Base-by-base conservation (phyloP, 2,329 filamentous ascomycete genomes). In the Xylaria sp. region DNA sequence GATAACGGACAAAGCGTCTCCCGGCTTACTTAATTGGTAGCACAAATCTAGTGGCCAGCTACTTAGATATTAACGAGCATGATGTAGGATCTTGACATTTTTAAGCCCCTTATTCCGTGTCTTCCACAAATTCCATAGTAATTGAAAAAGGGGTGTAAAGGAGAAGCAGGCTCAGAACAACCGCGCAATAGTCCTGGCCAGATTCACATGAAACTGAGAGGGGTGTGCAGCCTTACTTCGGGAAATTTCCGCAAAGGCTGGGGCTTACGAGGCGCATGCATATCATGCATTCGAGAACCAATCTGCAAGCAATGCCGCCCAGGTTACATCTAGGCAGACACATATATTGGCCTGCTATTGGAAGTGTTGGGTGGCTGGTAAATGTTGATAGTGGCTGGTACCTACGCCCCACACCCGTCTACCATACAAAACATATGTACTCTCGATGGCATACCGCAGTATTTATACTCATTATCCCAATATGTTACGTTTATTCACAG, bases 221-320 rank as follows among this genome's bases (percentile, higher is more conserved):
- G 27, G 36, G n/a, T 31, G 33, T 11, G 33, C 57, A 44, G 47
- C 36, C 54, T 57, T 45, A 33, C 54, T 15, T 45, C 17, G 5
- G 25, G 36, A 17, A 29, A 31, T 25, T 45, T 57, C 10, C 11
- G 31, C 10, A 36, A 53, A 53, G n/a, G 31, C 42, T 58, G 56
- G 27, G 36, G 58, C 58, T 61, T 61, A 61, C 38, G 25, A n/a
- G 38, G 27, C 22, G 49, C 38, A 54, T 61, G 42, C 38, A 47
- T 54, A 39, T 22, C 13, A 61, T 53, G 58, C 47, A 42, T 25
- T 53, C 36, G 33, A 25, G 47, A 25, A 33, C 58, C 25, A 53
- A 39, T 44, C 25, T 39, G 5, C 17, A 33, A 33, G 15, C 36
- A 38, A 7, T 31, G 31, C n/a, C 2, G 15, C 10, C 6, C 4